Evolutionary conservation across 768 basidiomycete genomes (phyloP), one percentile per base, ranked within the genome.

Genomic region (Sporobolomyces pararoseus): DNA sequence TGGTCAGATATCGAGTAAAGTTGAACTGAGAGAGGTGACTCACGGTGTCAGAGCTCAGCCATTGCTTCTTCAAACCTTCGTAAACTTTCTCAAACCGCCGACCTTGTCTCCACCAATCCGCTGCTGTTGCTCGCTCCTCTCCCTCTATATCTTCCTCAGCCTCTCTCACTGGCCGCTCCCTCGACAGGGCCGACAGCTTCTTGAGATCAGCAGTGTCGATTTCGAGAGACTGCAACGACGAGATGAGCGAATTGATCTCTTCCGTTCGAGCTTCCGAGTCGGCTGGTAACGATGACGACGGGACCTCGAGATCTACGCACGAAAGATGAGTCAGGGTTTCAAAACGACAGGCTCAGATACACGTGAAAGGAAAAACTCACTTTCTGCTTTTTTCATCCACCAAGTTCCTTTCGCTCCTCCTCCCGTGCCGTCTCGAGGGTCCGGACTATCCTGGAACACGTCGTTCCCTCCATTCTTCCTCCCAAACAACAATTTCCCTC

Each of bases 91-190:
- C 47, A 37, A 74, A 68, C 47, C 53, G 16, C 32, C 53, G 25
- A 12, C 51, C 68, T 9, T 57, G 34, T 3, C 17, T 27, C 72
- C 72, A 74, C 51, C 63, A 69, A 12, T 16, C 14, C 6, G 2
- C 58, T 42, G 50, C 57, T 29, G 29, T 1, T 42, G 10, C 39
- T 42, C 39, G 10, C 29, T 29, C 6, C 14, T n/a, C 46, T 23
- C 21, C 46, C 46, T 47, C 39, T 42, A 42, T 17, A 42, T 37
- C 61, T 1, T 0, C 55, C 12, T 74, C 76, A 7, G 51, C 66
- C 0, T 77, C 76, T 6, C 65, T 63, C 14, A 74, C 39, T 2
- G 74, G 75, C 29, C 74, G 67, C 57, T 75, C 72, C 29, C 54
- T 42, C 53, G 72, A 67, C 7, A 74, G 23, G 2, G 16, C 21